Evolutionary conservation across 345 rosid species (phyloP), one percentile per base, ranked within the genome.

Genomic region (Ailanthus altissimus): DNA sequence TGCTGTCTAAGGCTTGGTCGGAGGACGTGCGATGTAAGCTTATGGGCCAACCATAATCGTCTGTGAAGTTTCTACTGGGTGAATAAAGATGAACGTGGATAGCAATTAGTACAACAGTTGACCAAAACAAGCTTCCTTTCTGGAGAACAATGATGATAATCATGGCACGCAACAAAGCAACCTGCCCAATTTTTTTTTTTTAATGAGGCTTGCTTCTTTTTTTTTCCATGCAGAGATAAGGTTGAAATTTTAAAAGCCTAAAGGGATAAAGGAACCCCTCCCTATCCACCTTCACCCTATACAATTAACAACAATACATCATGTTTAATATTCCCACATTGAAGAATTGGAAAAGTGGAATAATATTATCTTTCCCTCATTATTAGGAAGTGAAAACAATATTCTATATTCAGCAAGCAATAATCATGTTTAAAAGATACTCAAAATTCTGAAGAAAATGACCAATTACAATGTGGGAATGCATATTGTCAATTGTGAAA

Each of bases 61-160:
- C 71, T 61, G 45, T 56, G 56, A 54, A 26, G 73, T 13, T 10
- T 70, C 47, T 49, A 26, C 3, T 8, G 38, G 47, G 16, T 49
- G 38, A 47, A 40, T 12, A 11, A 26, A 8, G 69, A 77, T 56
- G 70, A 63, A 59, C 12, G 36, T 75, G 64, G 70, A 73, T 61
- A 15, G 40, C 49, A 73, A 67, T 63, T n/a, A 36, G 53, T 49
- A 21, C 11, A 42, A 64, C 26, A 42, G 84, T 75, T 82, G 79
- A 75, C 79, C 77, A 70, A 56, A 74, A 51, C 72, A 46, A 74
- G 51, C 46, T 23, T 47, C 54, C 56, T 54, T 81, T 77, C 45
- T 45, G 42, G 49, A 69, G 63, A 77, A 75, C 84, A 78, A 74
- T 81, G 76, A 81, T 77, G 67, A 46, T n/a, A 25, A 73, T 73